Evolutionary conservation across 1,284 basidiomycete genomes (phyloP).

Genomic region (Ustilago cynodontis): DNA sequence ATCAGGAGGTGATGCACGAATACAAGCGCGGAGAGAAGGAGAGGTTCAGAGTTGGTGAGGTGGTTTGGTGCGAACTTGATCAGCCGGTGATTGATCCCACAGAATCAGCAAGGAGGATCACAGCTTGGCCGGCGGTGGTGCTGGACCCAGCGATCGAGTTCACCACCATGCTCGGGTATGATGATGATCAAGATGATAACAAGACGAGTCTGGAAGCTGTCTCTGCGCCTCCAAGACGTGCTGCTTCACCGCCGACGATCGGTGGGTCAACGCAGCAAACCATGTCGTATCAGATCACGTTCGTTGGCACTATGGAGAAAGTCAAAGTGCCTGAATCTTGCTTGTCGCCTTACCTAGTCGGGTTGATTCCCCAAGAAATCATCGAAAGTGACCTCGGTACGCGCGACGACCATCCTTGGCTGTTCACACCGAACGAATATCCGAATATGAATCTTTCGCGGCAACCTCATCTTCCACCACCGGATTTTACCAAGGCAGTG

Average conservation of each 20-base stretch:
- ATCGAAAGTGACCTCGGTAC: constrained; percentile 28
- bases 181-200: constrained; percentile 11
- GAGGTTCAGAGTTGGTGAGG: constrained; percentile 51
- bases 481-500: constrained; percentile 22
- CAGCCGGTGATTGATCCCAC: constrained; percentile 38
- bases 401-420: constrained; percentile 42
- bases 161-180: constrained; percentile 12
- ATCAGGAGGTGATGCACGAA: constrained; percentile 42
- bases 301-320: constrained; percentile 50
- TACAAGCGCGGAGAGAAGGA: constrained; percentile 44
- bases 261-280: constrained; percentile 21
- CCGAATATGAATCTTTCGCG: constrained; percentile 36
- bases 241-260: constrained; percentile 16
- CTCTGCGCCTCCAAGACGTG: constrained; percentile 18
- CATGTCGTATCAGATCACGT: constrained; percentile 40
- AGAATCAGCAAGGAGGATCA: constrained; percentile 19
- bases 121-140: constrained; percentile 46
- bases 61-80: constrained; percentile 46
- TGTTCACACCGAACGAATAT: constrained; percentile 20
- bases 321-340: constrained; percentile 28
- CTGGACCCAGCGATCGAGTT: constrained; percentile 29
- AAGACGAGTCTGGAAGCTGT: constrained; percentile 32
- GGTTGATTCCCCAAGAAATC: constrained; percentile 26
- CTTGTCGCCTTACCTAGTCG: constrained; percentile 39
- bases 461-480: constrained; percentile 10